Evolutionary conservation across 1,284 basidiomycete species (phyloP).

Genomic region (Tilletia setariae): DNA sequence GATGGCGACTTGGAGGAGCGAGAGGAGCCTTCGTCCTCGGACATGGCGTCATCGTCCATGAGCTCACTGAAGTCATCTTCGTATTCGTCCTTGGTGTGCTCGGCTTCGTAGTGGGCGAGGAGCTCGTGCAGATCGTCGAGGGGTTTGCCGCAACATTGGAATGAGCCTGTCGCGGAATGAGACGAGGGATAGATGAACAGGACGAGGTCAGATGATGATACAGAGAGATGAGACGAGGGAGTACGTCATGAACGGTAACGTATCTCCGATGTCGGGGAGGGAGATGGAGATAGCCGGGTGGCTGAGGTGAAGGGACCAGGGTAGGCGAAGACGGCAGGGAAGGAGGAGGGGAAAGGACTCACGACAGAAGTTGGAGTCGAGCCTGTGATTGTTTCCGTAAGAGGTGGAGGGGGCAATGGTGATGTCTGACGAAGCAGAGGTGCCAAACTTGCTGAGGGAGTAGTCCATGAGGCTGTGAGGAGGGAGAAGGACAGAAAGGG

Average conservation of each 20-base stretch:
- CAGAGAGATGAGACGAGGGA: too few relatives aligned
- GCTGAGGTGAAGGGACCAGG: too few relatives aligned
- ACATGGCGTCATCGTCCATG: slow-evolving; percentile 37
- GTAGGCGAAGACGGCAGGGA: too few relatives aligned
- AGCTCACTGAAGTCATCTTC: slow-evolving; percentile 44
- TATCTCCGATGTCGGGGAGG: too few relatives aligned
- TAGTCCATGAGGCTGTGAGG: slow-evolving; percentile 48
- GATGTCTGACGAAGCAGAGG: slow-evolving; percentile 48
- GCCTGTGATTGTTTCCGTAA: slow-evolving; percentile 22
- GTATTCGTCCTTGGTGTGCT: slow-evolving; percentile 52
- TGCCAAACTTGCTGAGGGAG: slow-evolving; percentile 45
- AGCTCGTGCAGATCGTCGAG: slow-evolving; percentile 53
- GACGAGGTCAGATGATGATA: background rate
- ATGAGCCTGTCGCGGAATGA: slow-evolving; percentile 2
- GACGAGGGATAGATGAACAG: background rate
- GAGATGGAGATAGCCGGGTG: too few relatives aligned
- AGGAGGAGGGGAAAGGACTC: slow-evolving; percentile 34
- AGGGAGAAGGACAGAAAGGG: background rate
- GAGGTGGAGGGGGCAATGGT: slow-evolving; percentile 44
- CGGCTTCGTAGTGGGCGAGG: slow-evolving; percentile 53
- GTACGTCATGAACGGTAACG: too few relatives aligned
- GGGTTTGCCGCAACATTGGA: slow-evolving; percentile 45
- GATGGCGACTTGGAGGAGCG: slow-evolving; percentile 40
- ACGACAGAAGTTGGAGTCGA: slow-evolving; percentile 53
- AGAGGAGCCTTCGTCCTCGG: slow-evolving; percentile 33